Conservation (phyloP, 2,329 filamentous ascomycete genomes). For the Alternaria longipes region DNA sequence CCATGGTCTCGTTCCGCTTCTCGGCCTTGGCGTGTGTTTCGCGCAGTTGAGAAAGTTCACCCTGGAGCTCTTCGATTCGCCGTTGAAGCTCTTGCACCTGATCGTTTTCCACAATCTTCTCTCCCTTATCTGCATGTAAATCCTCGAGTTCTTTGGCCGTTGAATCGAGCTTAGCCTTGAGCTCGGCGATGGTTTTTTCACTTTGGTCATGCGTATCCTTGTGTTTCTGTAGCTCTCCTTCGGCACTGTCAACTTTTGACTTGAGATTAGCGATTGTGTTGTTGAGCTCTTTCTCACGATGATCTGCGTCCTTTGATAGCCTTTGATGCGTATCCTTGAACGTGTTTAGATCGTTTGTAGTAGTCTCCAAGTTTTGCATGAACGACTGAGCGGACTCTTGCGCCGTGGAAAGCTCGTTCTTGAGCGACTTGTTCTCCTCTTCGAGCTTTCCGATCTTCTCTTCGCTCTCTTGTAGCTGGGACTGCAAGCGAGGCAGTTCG, state of each 20-base stretch:
- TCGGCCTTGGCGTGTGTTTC: constrained; percentile 53
- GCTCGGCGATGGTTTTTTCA: constrained; percentile 52
- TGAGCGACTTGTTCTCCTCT: constrained; percentile 72
- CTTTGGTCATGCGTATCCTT: constrained; percentile 53
- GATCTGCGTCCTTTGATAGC: constrained; percentile 42
- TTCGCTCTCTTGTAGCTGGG: constrained; percentile 74
- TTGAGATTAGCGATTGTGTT: constrained; percentile 38
- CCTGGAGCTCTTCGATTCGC: constrained; percentile 45
- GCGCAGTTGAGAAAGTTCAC: constrained; percentile 41
- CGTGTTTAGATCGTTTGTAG: constrained; percentile 69
- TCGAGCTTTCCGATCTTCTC: constrained; percentile 76
- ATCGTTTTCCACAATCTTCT: constrained; percentile 42
- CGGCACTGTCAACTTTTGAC: constrained; percentile 48
- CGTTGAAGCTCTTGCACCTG: constrained; percentile 37
- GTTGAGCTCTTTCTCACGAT: constrained; percentile 43
- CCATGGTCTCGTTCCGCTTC: constrained; percentile 64
- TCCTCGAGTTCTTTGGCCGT: constrained; percentile 61
- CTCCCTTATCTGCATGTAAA: constrained; percentile 47
- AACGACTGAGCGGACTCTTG: constrained; percentile 68
- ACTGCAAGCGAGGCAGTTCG: constrained; percentile 83
- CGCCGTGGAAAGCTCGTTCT: constrained; percentile 74
- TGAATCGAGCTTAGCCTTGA: constrained; percentile 41
- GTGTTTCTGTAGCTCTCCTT: constrained; percentile 57
- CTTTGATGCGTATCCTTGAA: constrained; percentile 63
- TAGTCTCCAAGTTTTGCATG: constrained; percentile 69